Conservation (phyloP, 139 green algal species). For the Parachlorella kessleri region DNA sequence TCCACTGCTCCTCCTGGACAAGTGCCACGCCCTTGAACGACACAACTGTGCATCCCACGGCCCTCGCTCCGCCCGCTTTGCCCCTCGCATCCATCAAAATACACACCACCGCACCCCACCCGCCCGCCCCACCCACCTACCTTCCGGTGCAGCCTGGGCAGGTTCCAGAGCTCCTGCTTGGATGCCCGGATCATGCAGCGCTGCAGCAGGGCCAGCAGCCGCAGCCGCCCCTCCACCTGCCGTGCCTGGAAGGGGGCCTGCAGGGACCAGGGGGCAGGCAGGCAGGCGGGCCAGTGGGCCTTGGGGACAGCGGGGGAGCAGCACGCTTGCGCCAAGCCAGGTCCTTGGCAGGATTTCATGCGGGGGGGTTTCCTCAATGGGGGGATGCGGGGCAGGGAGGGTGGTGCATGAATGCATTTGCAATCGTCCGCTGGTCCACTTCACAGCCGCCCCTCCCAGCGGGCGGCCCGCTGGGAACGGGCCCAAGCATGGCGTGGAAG, state of each 20-base stretch:
- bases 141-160: constrained; percentile 56
- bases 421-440: background rate
- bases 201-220: constrained; percentile 73
- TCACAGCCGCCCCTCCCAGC: background rate
- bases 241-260: constrained; percentile 70
- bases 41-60: no score
- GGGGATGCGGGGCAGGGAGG: background rate
- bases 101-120: no score
- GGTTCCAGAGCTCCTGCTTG: constrained; percentile 79
- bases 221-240: constrained; percentile 32
- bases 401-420: background rate
- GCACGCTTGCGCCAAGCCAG: background rate
- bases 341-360: no score
- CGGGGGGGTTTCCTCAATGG: no score
- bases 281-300: background rate
- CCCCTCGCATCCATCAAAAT: no score
- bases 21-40: no score
- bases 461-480: background rate
- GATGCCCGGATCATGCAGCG: constrained; percentile 77
- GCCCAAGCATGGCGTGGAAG: background rate
- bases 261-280: constrained; percentile 14
- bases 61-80: no score
- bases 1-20: no score
- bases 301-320: background rate
- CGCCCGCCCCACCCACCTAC: background rate